Base-by-base conservation (phyloP, 495 filamentous ascomycete species). In the Podospora anserina region DNA sequence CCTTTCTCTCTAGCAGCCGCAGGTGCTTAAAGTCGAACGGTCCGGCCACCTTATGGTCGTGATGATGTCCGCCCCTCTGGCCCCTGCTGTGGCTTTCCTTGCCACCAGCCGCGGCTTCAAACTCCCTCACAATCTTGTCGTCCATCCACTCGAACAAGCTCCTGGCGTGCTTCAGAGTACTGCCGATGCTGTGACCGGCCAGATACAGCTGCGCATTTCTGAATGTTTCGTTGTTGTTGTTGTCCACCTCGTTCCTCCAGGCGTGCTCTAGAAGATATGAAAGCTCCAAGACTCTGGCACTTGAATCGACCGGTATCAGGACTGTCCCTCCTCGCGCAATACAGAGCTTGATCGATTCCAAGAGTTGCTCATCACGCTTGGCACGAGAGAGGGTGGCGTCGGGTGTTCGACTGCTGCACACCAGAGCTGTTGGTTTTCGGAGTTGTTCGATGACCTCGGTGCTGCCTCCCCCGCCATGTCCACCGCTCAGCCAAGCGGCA, bases 61-160 rank as follows among this genome's bases (percentile, higher is more conserved):
- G 69, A 1, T 68, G 74, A 58, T 82, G 77, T 4, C 77, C 74
- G 1, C 82, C 75, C 20, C 79, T 79, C 60, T 85, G 82, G 15
- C 79, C 76, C 56, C 81, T 81, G 67, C 82, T n/a, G 19, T 63
- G 32, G 18, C 19, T 44, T 19, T 19, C 81, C 4, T 77, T 71
- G 1, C 76, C 79, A 61, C 85, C 84, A 1, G 84, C 90, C 2
- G 90, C 88, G 2, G 90, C 88, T 78, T 99, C 96, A 66, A 97
- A 96, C 70, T 97, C 93, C 61, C 90, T 86, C 64, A 96, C 87
- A 62, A 99, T 93, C 61, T 86, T 89, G 72, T 97, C 93, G 73
- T 97, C 93, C 93, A 97, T 98, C 95, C 95, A 99, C 77, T 99
- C 95, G 65, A 98, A 80, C 93, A 98, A 97, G 76, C 94, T 97